phyloP scores from a whole-genome alignment of 306 rosid genomes.

The Castanospermum australe region DNA sequence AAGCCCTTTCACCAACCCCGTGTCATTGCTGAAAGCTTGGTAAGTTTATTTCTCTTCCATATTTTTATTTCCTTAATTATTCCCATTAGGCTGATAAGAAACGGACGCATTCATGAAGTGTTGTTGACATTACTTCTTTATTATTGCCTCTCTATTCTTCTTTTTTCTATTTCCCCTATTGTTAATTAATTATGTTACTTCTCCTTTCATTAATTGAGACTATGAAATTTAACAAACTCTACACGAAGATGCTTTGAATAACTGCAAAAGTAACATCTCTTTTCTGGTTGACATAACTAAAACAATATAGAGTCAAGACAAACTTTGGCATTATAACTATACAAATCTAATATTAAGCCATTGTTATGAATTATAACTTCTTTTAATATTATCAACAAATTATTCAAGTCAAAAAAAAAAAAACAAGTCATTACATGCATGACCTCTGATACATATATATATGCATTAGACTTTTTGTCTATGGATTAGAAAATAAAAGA shows the following conservation, averaged over 20 bases:
- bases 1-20: slow-evolving; percentile 85
- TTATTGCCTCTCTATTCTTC: no score
- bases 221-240: not conserved
- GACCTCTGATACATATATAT: not conserved
- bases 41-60: not conserved
- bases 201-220: not conserved
- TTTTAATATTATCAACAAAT: not conserved
- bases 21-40: slow-evolving; percentile 75
- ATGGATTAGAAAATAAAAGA: not conserved
- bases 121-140: not conserved
- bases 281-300: not conserved
- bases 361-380: not conserved
- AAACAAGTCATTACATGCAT: no score
- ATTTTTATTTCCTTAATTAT: not conserved
- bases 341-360: not conserved
- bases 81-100: not conserved
- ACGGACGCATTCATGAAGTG: not conserved
- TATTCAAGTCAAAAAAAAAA: no score
- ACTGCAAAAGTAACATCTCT: not conserved
- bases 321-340: not conserved
- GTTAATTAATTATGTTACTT: not conserved
- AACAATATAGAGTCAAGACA: not conserved
- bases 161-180: not conserved
- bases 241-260: not conserved
- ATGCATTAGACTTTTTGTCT: not conserved